These are phyloP conservation scores for Debaryomyces prosopidis DNA, from an alignment of 805 yeast species.

Conservation along the genomic window DNA sequence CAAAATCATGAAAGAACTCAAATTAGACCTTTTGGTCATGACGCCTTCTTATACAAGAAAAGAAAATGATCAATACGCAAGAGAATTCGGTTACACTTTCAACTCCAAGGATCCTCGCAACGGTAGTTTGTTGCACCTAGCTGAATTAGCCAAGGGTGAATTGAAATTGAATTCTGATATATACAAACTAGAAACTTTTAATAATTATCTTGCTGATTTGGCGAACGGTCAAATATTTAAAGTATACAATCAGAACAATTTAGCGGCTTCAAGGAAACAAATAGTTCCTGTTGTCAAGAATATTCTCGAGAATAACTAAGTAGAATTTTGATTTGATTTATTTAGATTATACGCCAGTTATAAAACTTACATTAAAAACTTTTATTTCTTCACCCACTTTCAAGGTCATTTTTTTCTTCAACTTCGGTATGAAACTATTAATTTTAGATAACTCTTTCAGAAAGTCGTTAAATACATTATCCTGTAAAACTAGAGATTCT, in stretches of 20 bases:
- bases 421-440: slow-evolving; percentile 20
- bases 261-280: slow-evolving; percentile 77
- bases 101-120: slow-evolving; percentile 5
- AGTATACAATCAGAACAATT: slow-evolving; percentile 48
- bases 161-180: slow-evolving; percentile 27
- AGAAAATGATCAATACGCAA: slow-evolving; percentile 28
- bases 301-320: slow-evolving; percentile 20
- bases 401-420: slow-evolving; percentile 11
- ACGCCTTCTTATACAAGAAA: slow-evolving; percentile 41
- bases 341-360: slow-evolving; percentile 10
- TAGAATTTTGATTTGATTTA: background rate
- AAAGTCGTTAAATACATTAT: slow-evolving; percentile 16
- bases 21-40: slow-evolving; percentile 31
- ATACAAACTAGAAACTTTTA: slow-evolving; percentile 18
- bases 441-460: slow-evolving; percentile 11
- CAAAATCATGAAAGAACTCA: slow-evolving; percentile 15
- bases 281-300: slow-evolving; percentile 66
- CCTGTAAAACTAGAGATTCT: slow-evolving; percentile 15
- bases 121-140: slow-evolving; percentile 18
- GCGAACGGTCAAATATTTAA: slow-evolving; percentile 13
- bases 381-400: slow-evolving; percentile 12
- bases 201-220: slow-evolving; percentile 9
- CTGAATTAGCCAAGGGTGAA: slow-evolving; percentile 14
- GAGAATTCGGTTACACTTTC: slow-evolving; percentile 35
- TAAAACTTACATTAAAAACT: slow-evolving; percentile 23